Base-by-base conservation (phyloP, 2,329 filamentous ascomycete species). In the Graphilbum sp. region DNA sequence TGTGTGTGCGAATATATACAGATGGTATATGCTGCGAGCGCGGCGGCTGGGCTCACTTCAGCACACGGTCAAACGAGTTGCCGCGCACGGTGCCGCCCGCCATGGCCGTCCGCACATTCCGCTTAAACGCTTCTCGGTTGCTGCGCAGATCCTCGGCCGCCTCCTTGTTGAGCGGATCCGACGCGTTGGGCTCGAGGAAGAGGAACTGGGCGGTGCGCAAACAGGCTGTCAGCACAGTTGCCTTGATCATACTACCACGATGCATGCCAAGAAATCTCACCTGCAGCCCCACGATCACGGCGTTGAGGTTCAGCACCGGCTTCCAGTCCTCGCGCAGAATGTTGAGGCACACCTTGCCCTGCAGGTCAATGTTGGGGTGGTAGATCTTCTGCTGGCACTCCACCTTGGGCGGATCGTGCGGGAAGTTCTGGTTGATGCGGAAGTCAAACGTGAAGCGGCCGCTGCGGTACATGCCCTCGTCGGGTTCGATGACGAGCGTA, bases 241-340 rank as follows among this genome's bases (percentile, higher is more conserved):
- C n/a, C n/a, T n/a, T n/a, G n/a, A n/a, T n/a, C n/a, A n/a, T n/a
- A n/a, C n/a, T n/a, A n/a, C n/a, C n/a, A n/a, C n/a, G n/a, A n/a
- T n/a, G n/a, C n/a, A n/a, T n/a, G n/a, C n/a, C n/a, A n/a, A n/a
- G n/a, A n/a, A n/a, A n/a, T 24, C 64, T 32, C 62, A 84, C 79
- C 72, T 87, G 84, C 54, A 98, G 62, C 32, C 90, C 90, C 38
- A 96, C 86, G 48, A 98, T 90, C 81, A 96, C 86, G 15, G 90
- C 87, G 54, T 96, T 95, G 55, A 98, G 60, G 57, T 96, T 96
- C 54, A 98, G 63, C 33, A 98, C 90, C 0, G 90, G 90, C 67
- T 96, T 98, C 90, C 90, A 98, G 63, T 98, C 90, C 63, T 98
- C 90, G 44, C 90, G 69, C 52, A 98, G 61, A 51, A 98, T 98